Conservation (phyloP, 139 green algal genomes). For the Chlorella sp. region DNA sequence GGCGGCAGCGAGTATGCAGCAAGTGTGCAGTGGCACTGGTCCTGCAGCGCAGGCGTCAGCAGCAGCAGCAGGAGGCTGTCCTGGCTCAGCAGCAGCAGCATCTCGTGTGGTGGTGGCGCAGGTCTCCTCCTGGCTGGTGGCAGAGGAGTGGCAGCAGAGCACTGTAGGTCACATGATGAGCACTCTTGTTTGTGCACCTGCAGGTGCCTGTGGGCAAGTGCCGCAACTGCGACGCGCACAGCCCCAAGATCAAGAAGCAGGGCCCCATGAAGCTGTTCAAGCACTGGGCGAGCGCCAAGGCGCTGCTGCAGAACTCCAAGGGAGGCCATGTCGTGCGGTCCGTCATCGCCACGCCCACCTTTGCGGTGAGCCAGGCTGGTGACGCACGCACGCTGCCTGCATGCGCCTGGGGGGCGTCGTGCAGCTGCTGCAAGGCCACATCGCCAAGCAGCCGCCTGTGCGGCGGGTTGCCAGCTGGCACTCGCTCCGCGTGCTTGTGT, state of each 20-base stretch:
- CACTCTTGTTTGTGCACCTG: too few relatives aligned
- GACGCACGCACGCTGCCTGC: background rate
- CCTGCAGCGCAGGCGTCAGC: too few relatives aligned
- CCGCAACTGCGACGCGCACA: slow-evolving; percentile 68
- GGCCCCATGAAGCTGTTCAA: slow-evolving; percentile 43
- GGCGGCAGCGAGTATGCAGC: too few relatives aligned
- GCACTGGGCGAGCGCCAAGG: slow-evolving; percentile 33
- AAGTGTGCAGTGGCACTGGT: too few relatives aligned
- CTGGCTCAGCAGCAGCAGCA: too few relatives aligned
- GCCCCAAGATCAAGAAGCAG: slow-evolving; percentile 45
- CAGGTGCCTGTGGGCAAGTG: slow-evolving; percentile 56
- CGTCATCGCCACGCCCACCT: background rate
- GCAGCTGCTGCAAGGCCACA: background rate
- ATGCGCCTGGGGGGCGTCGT: background rate
- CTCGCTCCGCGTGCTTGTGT: too few relatives aligned
- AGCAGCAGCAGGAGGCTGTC: too few relatives aligned
- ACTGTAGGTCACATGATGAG: too few relatives aligned
- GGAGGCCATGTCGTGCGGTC: slow-evolving; percentile 14
- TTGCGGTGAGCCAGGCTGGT: background rate
- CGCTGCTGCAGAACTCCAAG: slow-evolving; percentile 37
- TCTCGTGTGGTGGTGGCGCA: too few relatives aligned
- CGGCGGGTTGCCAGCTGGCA: background rate
- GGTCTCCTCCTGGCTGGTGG: too few relatives aligned
- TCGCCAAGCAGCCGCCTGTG: background rate
- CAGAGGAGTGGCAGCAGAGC: too few relatives aligned